These are phyloP conservation scores for Zygosaccharomyces pseudobailii DNA, from an alignment of 1,139 yeast genomes.

Conservation along the genomic window DNA sequence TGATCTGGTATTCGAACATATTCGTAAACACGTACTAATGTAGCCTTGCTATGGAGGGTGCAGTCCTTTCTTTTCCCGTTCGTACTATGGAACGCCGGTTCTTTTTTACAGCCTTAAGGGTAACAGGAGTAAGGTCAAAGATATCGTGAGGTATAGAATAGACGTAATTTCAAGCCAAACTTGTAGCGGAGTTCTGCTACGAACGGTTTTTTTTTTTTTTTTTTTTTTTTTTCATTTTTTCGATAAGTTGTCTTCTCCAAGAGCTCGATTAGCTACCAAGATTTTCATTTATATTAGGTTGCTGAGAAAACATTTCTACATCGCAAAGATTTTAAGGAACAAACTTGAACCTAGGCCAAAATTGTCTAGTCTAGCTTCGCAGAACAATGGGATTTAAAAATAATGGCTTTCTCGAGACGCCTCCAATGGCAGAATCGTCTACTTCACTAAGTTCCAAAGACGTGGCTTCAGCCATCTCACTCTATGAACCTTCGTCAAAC, in stretches of 20 bases:
- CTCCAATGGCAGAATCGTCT: constrained; percentile 17
- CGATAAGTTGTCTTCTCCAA: neutral
- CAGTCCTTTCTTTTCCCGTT: neutral
- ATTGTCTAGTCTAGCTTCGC: neutral
- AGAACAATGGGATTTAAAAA: neutral
- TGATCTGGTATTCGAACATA: no score
- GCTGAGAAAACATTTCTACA: neutral
- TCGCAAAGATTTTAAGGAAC: neutral
- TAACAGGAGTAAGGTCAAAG: neutral
- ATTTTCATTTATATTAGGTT: neutral
- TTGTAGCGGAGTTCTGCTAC: neutral
- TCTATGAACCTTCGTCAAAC: constrained; percentile 17
- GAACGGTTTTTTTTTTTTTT: no score
- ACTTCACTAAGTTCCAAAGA: constrained; percentile 23
- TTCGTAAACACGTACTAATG: neutral
- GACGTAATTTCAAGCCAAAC: neutral
- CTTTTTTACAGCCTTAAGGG: neutral
- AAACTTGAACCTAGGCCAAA: neutral
- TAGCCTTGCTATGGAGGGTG: neutral
- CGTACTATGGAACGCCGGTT: no score
- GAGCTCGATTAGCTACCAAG: neutral
- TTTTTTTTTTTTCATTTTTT: neutral
- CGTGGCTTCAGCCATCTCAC: constrained; percentile 21
- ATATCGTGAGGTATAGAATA: neutral
- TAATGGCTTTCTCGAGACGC: neutral